Evolutionary conservation across 2,329 filamentous ascomycete species (phyloP), one percentile per base, ranked within the genome.

Genomic region (Beauveria asiatica): DNA sequence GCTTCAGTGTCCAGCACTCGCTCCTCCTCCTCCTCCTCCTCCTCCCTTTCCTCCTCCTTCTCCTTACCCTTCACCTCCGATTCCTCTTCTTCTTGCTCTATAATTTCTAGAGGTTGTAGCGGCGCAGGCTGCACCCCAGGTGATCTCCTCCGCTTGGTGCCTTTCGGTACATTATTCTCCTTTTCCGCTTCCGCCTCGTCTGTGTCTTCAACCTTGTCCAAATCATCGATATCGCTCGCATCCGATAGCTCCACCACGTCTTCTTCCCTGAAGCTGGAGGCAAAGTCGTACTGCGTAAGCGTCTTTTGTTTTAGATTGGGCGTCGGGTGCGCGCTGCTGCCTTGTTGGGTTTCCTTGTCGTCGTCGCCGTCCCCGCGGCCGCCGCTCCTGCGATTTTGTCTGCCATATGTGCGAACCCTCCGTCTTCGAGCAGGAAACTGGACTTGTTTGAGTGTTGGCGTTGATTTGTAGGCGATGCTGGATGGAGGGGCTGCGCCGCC

Each of bases 251-350:
- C 59, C 44, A 62, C 62, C 42, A 72, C 69, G 57, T 67, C 71
- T 45, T 70, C 69, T 19, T 67, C 72, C 17, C 70, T 68, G n/a
- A 70, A 69, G 63, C 69, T 72, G 42, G 67, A 73, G 19, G 73
- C 71, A 66, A 72, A 75, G 51, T 73, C 72, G 48, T 76, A 72
- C 64, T 78, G 76, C 5, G 75, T 78, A 23, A 78, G 64, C 1
- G 75, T 78, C 66, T 75, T 73, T 65, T 78, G 76, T 61, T 69
- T 70, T 49, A 75, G 55, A 13, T 25, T 53, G 3, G 60, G 41
- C n/a, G 49, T 45, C 16, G 53, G n/a, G 23, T 16, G 30, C 17
- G 41, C n/a, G 53, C 41, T 55, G 33, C 33, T 49, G 45, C 46
- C 1, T 73, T 77, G 65, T 74, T 72, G 65, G 77, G 74, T 60